These are phyloP conservation scores for Gymnopilus dilepis DNA, from an alignment of 768 basidiomycete species.

Conservation along the genomic window DNA sequence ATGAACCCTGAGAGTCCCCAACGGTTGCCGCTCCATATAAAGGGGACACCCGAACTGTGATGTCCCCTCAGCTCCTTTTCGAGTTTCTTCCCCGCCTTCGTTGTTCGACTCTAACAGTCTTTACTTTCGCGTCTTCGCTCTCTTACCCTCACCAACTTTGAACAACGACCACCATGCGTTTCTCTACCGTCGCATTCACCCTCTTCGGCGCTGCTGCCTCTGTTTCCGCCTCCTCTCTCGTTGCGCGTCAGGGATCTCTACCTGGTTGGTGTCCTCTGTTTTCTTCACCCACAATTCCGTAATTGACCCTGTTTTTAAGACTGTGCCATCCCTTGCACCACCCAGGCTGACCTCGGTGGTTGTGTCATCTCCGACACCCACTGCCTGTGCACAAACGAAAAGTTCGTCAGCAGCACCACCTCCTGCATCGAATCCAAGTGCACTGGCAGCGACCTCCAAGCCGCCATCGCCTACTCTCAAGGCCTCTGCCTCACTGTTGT, in stretches of 20 bases:
- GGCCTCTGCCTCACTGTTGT: constrained; percentile 55
- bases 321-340: constrained; percentile 58
- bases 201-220: constrained; percentile 47
- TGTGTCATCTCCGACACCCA: constrained; percentile 56
- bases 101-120: constrained; percentile 16
- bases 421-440: constrained; percentile 56
- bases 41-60: constrained; percentile 8
- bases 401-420: constrained; percentile 52
- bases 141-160: constrained; percentile 27
- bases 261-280: constrained; percentile 37
- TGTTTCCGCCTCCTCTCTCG: constrained; percentile 38
- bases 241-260: constrained; percentile 39
- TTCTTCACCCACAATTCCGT: not conserved
- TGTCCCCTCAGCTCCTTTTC: constrained; percentile 28
- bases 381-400: constrained; percentile 60
- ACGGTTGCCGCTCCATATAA: constrained; percentile 18
- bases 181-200: constrained; percentile 45
- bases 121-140: constrained; percentile 19
- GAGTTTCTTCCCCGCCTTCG: constrained; percentile 30
- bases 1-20: constrained; percentile 13
- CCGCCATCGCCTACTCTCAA: constrained; percentile 47
- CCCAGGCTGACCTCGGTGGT: constrained; percentile 43
- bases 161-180: constrained; percentile 53
- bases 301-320: constrained; percentile 37
- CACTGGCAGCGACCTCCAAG: constrained; percentile 47